A percentile compares a stretch with the other conserved stretches of the same genome.
Evolutionary conservation across 495 filamentous ascomycete genomes (phyloP).

Genomic region (Xylaria sp.): DNA sequence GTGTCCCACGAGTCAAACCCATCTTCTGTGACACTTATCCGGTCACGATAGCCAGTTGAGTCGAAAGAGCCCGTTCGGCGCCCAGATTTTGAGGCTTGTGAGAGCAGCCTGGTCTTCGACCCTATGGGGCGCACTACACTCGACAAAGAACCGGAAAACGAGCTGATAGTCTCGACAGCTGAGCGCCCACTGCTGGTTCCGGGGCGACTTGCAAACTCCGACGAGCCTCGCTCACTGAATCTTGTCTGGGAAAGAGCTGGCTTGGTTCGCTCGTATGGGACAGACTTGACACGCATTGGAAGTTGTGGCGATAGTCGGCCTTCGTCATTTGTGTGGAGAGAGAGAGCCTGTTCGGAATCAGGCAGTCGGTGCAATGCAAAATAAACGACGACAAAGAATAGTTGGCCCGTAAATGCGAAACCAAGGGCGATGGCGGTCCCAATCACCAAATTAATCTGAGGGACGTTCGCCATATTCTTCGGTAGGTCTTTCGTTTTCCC

Average conservation of each 20-base stretch:
- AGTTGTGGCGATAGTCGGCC: conserved; percentile 29
- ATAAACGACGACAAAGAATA: conserved; percentile 49
- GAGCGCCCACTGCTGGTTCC: conserved; percentile 52
- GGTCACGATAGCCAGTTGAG: conserved; percentile 43
- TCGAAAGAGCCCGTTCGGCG: conserved; percentile 48
- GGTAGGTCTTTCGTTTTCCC: conserved; percentile 39
- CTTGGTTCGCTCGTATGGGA: conserved; percentile 54
- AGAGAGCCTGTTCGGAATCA: conserved; percentile 33
- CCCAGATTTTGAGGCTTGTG: conserved; percentile 32
- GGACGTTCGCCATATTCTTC: conserved; percentile 42
- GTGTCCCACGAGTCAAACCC: conserved; percentile 77
- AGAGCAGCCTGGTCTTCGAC: conserved; percentile 56
- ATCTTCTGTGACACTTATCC: conserved; percentile 49
- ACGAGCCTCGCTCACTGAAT: conserved; percentile 35
- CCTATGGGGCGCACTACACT: conserved; percentile 57
- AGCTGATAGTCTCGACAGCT: conserved; percentile 57
- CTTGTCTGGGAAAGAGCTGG: conserved; percentile 32
- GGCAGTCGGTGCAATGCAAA: conserved; percentile 41
- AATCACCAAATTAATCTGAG: conserved; percentile 41
- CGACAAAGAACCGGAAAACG: conserved; percentile 60
- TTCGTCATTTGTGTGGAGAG: conserved; percentile 42
- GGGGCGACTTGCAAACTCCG: conserved; percentile 44
- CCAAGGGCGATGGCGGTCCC: conserved; percentile 50
- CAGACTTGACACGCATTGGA: conserved; percentile 50
- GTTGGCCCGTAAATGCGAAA: conserved; percentile 48